These are phyloP conservation scores for Stachybotrys chlorohalonatus DNA, from an alignment of 2,329 filamentous ascomycete genomes.

Conservation along the genomic window DNA sequence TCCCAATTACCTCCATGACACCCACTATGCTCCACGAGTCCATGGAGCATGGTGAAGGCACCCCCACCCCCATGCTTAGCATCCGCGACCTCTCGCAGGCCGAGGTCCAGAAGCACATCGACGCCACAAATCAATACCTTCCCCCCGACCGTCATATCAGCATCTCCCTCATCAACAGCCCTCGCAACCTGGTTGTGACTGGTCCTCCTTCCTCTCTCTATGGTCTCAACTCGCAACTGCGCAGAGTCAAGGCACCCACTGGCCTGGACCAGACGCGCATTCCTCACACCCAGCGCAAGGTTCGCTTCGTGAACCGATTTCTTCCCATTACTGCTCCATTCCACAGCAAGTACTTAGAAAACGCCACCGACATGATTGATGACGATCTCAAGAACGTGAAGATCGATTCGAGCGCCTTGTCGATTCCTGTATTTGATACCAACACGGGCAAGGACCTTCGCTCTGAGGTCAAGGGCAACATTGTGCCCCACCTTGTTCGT, in stretches of 20 bases:
- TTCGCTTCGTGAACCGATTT: slow-evolving; percentile 95
- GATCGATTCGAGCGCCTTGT: slow-evolving; percentile 65
- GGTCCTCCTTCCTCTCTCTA: slow-evolving; percentile 94
- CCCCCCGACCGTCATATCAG: slow-evolving; percentile 87
- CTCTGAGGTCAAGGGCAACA: slow-evolving; percentile 58
- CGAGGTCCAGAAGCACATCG: slow-evolving; percentile 92
- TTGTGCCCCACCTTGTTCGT: slow-evolving; percentile 78
- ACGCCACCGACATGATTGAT: slow-evolving; percentile 74
- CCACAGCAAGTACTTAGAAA: slow-evolving; percentile 86
- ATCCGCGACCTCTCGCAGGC: slow-evolving; percentile 84
- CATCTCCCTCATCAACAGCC: slow-evolving; percentile 94
- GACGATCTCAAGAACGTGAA: slow-evolving; percentile 77
- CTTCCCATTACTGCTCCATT: slow-evolving; percentile 96
- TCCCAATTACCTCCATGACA: slow-evolving; percentile 87
- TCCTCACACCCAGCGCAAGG: slow-evolving; percentile 90
- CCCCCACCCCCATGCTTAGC: slow-evolving; percentile 93
- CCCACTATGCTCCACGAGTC: slow-evolving; percentile 89
- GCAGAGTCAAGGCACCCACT: slow-evolving; percentile 97
- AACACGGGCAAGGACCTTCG: slow-evolving; percentile 81
- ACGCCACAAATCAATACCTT: slow-evolving; percentile 93
- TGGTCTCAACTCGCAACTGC: slow-evolving; percentile 86
- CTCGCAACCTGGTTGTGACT: slow-evolving; percentile 92
- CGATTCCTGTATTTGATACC: slow-evolving; percentile 83
- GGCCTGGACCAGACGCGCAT: slow-evolving; percentile 92
- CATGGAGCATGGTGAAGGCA: slow-evolving; percentile 87